phyloP scores from a whole-genome alignment of 2,329 filamentous ascomycete species.

The Fonsecaea erecta region DNA sequence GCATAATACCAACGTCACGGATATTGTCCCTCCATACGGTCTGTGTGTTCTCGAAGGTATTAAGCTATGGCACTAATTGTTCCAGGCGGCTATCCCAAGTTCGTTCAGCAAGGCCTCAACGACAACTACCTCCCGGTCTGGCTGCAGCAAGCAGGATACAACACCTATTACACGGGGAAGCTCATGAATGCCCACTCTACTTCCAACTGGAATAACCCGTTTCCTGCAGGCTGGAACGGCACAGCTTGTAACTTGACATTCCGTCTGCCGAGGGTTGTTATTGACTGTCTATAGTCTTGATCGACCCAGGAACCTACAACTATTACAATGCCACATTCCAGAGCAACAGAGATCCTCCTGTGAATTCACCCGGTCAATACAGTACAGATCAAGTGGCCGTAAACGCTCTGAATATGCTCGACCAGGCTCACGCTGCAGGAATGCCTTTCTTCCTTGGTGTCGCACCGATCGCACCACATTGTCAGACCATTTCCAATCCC shows the following conservation, averaged over 20 bases:
- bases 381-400: constrained; percentile 63
- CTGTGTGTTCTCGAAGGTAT: constrained; percentile 8
- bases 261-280: too few species aligned
- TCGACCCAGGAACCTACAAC: constrained; percentile 62
- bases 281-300: too few species aligned
- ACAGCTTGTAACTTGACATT: too few species aligned
- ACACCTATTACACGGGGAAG: constrained; percentile 61
- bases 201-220: constrained; percentile 53
- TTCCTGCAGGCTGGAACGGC: constrained; percentile 45
- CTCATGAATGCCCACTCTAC: constrained; percentile 58
- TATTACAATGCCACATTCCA: constrained; percentile 70
- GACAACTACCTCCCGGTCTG: constrained; percentile 57
- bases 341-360: constrained; percentile 60
- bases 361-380: constrained; percentile 61
- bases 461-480: constrained; percentile 70
- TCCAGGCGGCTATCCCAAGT: constrained; percentile 54
- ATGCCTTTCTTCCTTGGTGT: constrained; percentile 69
- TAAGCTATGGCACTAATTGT: neutral
- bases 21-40: constrained; percentile 51
- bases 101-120: constrained; percentile 56
- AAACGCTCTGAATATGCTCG: constrained; percentile 64
- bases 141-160: constrained; percentile 58
- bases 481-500: constrained; percentile 51
- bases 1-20: constrained; percentile 73
- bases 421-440: constrained; percentile 61